Percentiles rank a stretch among this genome's conserved stretches.
phyloP scores from a whole-genome alignment of 2,329 filamentous ascomycete species.

The Blastomyces silverae region DNA sequence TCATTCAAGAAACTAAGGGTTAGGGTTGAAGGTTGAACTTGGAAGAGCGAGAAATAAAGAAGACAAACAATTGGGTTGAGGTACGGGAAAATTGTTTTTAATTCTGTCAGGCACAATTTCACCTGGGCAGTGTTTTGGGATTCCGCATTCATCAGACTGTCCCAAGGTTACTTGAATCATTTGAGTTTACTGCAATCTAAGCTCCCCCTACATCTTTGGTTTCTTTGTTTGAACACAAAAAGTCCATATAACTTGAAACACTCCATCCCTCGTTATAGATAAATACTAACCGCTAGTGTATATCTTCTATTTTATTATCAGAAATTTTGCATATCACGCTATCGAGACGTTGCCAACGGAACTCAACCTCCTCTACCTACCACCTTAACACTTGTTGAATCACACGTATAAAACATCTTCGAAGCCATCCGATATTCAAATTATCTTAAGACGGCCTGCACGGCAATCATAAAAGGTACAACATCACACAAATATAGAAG shows the following conservation, averaged over 20 bases:
- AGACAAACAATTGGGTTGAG: not conserved
- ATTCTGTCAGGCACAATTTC: not conserved
- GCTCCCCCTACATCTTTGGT: not conserved
- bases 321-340: not conserved
- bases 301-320: not conserved
- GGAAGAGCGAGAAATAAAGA: not conserved
- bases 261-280: not conserved
- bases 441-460: not conserved
- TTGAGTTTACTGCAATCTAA: conserved; percentile 4
- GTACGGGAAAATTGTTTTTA: not conserved
- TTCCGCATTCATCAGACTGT: conserved; percentile 9
- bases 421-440: not conserved
- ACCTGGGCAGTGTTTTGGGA: not conserved
- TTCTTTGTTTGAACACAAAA: conserved; percentile 10
- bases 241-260: not conserved
- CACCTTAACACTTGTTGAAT: not conserved
- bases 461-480: not conserved
- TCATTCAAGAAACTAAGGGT: too few relatives aligned
- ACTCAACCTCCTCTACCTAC: not conserved
- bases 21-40: not conserved
- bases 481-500: not conserved
- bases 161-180: not conserved
- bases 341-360: not conserved
- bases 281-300: not conserved
- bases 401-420: not conserved